phyloP scores from a whole-genome alignment of 306 rosid species.

The Geum urbanum region DNA sequence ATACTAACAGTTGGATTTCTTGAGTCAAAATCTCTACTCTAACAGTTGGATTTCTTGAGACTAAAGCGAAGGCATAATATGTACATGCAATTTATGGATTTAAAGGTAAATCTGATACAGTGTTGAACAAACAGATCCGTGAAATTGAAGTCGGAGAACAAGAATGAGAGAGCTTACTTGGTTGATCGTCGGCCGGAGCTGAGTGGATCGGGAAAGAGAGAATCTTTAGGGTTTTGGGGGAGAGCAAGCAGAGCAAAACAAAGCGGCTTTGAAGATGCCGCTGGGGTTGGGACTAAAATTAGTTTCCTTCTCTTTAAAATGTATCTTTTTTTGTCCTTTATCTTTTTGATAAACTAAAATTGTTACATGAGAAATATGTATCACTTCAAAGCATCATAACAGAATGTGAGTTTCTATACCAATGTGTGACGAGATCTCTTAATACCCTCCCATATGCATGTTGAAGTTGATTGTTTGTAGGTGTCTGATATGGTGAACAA shows the following conservation, averaged over 20 bases:
- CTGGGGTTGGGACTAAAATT: slow-evolving; percentile 15
- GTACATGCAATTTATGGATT: background rate
- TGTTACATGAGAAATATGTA: too few species aligned
- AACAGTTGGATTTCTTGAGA: too few species aligned
- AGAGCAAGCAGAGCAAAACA: slow-evolving; percentile 4
- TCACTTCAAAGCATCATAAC: too few species aligned
- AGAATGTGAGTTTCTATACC: too few species aligned
- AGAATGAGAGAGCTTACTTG: slow-evolving; percentile 1
- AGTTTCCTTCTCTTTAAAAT: too few species aligned
- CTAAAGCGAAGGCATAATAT: background rate
- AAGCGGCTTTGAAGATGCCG: slow-evolving; percentile 31
- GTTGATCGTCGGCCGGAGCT: background rate
- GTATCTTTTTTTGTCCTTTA: too few species aligned
- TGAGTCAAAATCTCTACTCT: background rate
- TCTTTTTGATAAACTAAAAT: too few species aligned
- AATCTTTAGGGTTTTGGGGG: slow-evolving; percentile 24
- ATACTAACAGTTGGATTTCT: too few species aligned
- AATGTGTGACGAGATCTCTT: too few species aligned
- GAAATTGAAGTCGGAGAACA: background rate
- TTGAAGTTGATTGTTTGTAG: too few species aligned
- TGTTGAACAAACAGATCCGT: slow-evolving; percentile 13
- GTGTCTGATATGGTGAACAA: too few species aligned
- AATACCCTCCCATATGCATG: too few species aligned
- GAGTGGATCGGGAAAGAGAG: slow-evolving; percentile 7
- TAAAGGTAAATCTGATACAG: background rate